Base-by-base conservation (phyloP, 305 asterid species). In the Coffea humblotiana region DNA sequence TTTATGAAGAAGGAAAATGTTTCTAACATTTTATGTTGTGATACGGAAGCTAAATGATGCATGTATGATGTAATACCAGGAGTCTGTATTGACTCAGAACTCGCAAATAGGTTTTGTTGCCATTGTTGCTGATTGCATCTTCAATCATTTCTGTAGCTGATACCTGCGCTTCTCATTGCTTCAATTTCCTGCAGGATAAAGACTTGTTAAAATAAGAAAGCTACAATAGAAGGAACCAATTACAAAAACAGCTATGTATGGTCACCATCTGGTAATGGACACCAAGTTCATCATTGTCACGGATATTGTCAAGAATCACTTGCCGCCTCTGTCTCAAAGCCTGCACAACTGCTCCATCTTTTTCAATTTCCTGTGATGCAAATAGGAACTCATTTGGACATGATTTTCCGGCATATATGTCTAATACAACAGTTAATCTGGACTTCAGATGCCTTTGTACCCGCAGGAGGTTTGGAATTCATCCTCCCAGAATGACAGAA, bases 281-380 rank as follows among this genome's bases (percentile, higher is more conserved):
- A 81, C 97, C 97, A 80, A 90, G 93, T 87, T 95, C 99, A 85
- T 95, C 99, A 80, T 95, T 95, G 88, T 95, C 98, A 63, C 99
- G 99, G 77, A 95, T 92, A 80, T 95, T 95, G 85, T 95, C 99
- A 71, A 95, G 99, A 84, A 93, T 82, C 85, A 92, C 92, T 89
- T 92, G 98, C 76, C 98, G 96, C 82, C 98, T 90, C 72, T 95
- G 87, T 88, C 88, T 91, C 86, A 93, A 85, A 80, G 92, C 91
- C 85, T 90, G 93, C 82, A 93, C 89, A 78, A 89, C 93, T 78
- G 93, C 87, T 82, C 96, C 98, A 82, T 87, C 98, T 65, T 88
- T 89, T 83, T 91, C 97, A 76, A 83, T 84, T 71, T 83, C 90
- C 99, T 95, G 97, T 78, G 76, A 79, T 71, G 63, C 32, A 67